Conservation (phyloP, 805 yeast genomes). For the Hermanozyma aechmeae region DNA sequence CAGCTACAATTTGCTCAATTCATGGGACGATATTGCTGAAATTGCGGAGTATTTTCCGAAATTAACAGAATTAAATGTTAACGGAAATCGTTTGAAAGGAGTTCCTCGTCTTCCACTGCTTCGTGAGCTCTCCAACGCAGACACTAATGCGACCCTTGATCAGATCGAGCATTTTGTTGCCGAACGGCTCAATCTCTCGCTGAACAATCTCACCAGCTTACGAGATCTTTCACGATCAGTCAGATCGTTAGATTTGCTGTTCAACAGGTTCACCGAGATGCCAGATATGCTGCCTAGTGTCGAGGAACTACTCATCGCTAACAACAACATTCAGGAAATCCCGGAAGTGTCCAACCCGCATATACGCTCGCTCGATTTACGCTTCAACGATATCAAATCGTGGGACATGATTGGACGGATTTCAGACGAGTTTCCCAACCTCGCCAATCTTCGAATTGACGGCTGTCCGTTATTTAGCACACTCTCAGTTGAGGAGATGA, state of each 20-base stretch:
- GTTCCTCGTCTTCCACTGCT: background rate
- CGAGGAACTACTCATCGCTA: conserved; percentile 20
- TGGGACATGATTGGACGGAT: conserved; percentile 35
- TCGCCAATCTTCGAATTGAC: conserved; percentile 39
- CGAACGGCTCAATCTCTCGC: background rate
- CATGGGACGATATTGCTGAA: conserved; percentile 18
- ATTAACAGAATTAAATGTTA: conserved; percentile 37
- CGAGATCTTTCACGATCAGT: conserved; percentile 2
- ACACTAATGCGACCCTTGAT: background rate
- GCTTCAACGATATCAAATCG: conserved; percentile 35
- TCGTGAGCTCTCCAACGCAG: no score
- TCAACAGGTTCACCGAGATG: conserved; percentile 26
- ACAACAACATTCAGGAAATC: conserved; percentile 20
- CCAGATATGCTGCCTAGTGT: conserved; percentile 16
- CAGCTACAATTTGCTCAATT: conserved; percentile 7
- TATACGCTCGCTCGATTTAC: conserved; percentile 34
- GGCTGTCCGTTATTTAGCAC: conserved; percentile 41
- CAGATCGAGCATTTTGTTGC: no score
- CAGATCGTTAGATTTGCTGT: conserved; percentile 21
- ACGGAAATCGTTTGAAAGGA: conserved; percentile 40
- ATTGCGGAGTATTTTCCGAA: conserved; percentile 27
- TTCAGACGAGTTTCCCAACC: conserved; percentile 35
- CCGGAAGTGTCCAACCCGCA: background rate
- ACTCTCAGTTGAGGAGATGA: conserved; percentile 20
- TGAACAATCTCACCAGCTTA: conserved; percentile 15